Base-by-base conservation (phyloP, 2,329 filamentous ascomycete genomes). In the Pyrenochaeta sp. region DNA sequence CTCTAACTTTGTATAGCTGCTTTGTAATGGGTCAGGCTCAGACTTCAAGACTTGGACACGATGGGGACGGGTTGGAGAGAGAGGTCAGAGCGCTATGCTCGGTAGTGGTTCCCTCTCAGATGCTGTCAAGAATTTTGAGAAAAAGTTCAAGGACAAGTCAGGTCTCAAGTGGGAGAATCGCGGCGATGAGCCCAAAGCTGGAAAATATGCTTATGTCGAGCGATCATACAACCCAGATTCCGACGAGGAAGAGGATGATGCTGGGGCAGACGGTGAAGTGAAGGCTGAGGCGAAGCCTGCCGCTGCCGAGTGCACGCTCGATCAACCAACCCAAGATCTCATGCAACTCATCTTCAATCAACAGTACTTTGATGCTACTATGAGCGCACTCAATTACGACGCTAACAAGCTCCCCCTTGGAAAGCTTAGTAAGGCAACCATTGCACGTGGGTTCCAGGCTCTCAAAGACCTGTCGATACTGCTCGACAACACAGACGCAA, bases 331-430 rank as follows among this genome's bases (percentile, higher is more conserved):
- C 2, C 87, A 92, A 68, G 77, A 85, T 7, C 78, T 96, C 17
- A 88, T 96, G 82, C 78, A 87, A 54, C 84, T 96, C 60, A 96
- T 97, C 55, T 96, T 96, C 81, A 93, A 96, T 72, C 82, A 86
- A 51, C 72, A 87, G 18, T 88, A 88, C 69, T 92, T 96, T 73
- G 80, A 85, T 18, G 82, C 82, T 7, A 84, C 86, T 31, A 90
- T 91, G 87, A 72, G 75, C 1, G 79, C 83, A 1, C 79, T 91
- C 61, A 90, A 90, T 61, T 92, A 92, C 63, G 88, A 92, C 62
- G 81, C 84, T 9, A 81, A 89, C 59, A 96, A 96, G 73, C 79
- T 96, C 35, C 92, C 92, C 0, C 79, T 96, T 1, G 92, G 92
- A 4, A 96, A 95, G 71, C 82, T 96, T 20, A 91, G 90, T 80